Evolutionary conservation across 2,329 filamentous ascomycete genomes (phyloP).

Genomic region (Arthrobotrys conoides): DNA sequence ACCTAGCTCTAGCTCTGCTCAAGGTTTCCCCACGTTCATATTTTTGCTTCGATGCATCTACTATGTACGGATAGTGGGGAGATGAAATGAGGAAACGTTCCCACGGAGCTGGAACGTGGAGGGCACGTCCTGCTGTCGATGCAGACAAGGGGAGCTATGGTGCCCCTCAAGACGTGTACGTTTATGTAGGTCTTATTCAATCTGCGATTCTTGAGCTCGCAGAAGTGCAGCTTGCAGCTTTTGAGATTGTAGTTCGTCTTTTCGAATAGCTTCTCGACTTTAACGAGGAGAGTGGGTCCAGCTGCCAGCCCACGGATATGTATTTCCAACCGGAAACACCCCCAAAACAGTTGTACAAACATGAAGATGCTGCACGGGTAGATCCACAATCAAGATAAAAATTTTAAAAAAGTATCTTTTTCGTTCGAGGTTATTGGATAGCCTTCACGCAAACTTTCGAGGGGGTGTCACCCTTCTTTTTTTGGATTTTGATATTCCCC

Average conservation of each 20-base stretch:
- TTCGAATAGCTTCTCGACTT: constrained; percentile 30
- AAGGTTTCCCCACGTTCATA: constrained; percentile 60
- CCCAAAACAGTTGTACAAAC: constrained; percentile 33
- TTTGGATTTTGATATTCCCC: constrained; percentile 1
- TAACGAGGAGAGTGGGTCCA: constrained; percentile 19
- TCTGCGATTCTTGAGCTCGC: constrained; percentile 42
- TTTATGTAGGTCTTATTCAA: constrained; percentile 27
- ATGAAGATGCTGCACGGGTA: neutral
- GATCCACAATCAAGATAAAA: constrained; percentile 36
- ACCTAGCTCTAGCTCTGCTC: constrained; percentile 34
- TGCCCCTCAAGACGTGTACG: constrained; percentile 28
- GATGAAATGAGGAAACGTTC: constrained; percentile 51
- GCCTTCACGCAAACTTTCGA: constrained; percentile 12
- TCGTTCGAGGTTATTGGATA: neutral
- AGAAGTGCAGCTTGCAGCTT: constrained; percentile 52
- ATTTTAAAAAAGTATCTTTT: constrained; percentile 9
- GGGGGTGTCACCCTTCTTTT: constrained; percentile 20
- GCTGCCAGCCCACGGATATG: constrained; percentile 2
- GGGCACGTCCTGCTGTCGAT: constrained; percentile 36
- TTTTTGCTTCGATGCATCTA: constrained; percentile 35
- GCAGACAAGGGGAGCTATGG: constrained; percentile 48
- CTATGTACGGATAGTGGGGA: constrained; percentile 43
- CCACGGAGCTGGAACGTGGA: constrained; percentile 61
- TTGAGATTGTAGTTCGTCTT: constrained; percentile 28
- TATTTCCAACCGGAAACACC: constrained; percentile 7